Evolutionary conservation across 2,329 filamentous ascomycete genomes (phyloP).

Genomic region (Hyphodiscus sp.): DNA sequence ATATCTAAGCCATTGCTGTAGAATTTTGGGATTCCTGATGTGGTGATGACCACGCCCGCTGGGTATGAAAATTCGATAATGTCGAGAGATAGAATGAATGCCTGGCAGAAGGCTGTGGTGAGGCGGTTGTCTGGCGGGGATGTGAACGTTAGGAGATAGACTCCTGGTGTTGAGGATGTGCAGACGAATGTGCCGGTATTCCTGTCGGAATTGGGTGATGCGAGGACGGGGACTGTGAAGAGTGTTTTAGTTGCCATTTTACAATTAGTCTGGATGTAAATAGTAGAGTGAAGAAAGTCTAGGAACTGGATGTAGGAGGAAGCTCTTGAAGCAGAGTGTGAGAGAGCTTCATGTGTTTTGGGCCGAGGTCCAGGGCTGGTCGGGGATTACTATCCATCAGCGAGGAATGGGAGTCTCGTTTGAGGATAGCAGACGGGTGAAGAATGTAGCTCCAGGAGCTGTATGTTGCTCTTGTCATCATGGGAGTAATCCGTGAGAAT

Average conservation of each 20-base stretch:
- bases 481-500: background rate
- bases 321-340: background rate
- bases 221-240: constrained; percentile 54
- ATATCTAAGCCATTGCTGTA: constrained; percentile 81
- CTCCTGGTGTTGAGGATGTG: constrained; percentile 49
- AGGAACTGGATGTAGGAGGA: background rate
- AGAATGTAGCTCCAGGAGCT: background rate
- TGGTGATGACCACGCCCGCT: constrained; percentile 72
- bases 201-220: constrained; percentile 32
- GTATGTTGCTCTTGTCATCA: background rate
- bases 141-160: constrained; percentile 68
- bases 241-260: constrained; percentile 31
- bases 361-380: background rate
- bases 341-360: background rate
- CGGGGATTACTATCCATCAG: background rate
- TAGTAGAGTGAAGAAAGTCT: background rate
- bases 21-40: constrained; percentile 69
- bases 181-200: constrained; percentile 54
- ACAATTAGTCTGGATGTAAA: background rate
- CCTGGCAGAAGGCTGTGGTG: constrained; percentile 59
- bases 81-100: constrained; percentile 66
- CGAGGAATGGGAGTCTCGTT: background rate
- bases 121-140: constrained; percentile 73
- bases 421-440: too few relatives aligned
- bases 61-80: constrained; percentile 59